Evolutionary conservation across 2,329 filamentous ascomycete genomes (phyloP), one percentile per base, ranked within the genome.

Genomic region (Stachybotrys chlorohalonatus): DNA sequence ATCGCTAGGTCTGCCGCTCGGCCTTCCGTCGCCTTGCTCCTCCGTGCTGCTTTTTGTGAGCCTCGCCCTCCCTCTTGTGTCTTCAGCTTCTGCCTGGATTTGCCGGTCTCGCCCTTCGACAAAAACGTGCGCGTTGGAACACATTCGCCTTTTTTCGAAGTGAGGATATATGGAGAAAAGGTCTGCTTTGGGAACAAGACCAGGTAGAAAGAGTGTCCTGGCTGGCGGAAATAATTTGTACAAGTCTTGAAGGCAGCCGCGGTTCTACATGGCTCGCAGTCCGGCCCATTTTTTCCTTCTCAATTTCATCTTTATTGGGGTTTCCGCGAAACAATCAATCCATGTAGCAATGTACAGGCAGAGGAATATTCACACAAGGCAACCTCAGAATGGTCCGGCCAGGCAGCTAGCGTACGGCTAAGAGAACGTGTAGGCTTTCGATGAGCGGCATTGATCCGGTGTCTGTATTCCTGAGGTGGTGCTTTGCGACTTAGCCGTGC

Each of bases 1-100:
- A 53, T 57, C 56, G 51, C 9, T 47, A n/a, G 46, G 8, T 16
- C n/a, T 47, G 15, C 46, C 46, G 13, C 36, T 13, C 36, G 36
- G 36, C 51, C 47, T 45, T 24, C 36, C 49, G 24, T 42, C 58
- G 56, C 55, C 59, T 65, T 55, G 57, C 54, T 62, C 59, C 58
- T 57, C 59, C 60, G 55, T 55, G 59, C 59, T 64, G 58, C 60
- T 63, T 42, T 62, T 62, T 61, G 66, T 68, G 66, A 68, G 63
- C 62, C 59, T 48, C n/a, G 39, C n/a, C 46, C 16, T 47, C 16
- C 8, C 46, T 16, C n/a, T n/a, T 24, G 15, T 47, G 15, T n/a
- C 15, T 24, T 47, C 46, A 47, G 15, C 46, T 47, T 24, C 46
- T n/a, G 15, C 46, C 46, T n/a, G 46, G 46, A n/a, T 47, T n/a